A percentile compares a stretch with the other conserved stretches of the same genome.
Conservation (phyloP, 1,284 basidiomycete species). For the Golubevia pallescens region DNA sequence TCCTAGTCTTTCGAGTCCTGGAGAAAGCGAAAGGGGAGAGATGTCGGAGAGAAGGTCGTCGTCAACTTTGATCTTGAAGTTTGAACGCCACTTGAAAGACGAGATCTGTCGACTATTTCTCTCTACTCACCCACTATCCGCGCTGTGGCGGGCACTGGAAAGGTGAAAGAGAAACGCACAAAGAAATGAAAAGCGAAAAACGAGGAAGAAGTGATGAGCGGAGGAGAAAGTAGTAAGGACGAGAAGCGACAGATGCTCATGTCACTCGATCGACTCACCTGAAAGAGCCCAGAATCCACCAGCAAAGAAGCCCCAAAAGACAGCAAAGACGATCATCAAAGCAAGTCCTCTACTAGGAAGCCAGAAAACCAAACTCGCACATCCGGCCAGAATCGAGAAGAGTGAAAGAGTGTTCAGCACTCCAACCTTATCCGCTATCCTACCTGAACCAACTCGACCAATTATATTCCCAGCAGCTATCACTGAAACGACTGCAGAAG, state of each 20-base stretch:
- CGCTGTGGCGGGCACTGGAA: too few species aligned
- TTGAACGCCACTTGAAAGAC: too few species aligned
- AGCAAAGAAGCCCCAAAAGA: not conserved
- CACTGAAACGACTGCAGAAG: not conserved
- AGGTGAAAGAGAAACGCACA: too few species aligned
- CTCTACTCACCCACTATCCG: too few species aligned
- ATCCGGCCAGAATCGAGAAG: not conserved
- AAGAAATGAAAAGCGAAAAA: too few species aligned
- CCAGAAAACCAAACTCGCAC: not conserved
- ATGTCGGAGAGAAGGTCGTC: too few species aligned
- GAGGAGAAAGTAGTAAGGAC: too few species aligned
- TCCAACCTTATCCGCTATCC: not conserved
- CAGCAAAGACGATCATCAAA: not conserved
- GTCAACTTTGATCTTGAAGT: too few species aligned
- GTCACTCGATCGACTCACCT: too few species aligned
- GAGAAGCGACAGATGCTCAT: too few species aligned
- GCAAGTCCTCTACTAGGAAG: not conserved
- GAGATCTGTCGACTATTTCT: too few species aligned
- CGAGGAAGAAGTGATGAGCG: too few species aligned
- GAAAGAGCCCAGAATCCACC: not conserved
- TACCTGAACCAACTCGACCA: not conserved
- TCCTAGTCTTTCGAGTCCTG: not conserved
- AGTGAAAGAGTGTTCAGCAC: not conserved
- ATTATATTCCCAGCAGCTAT: not conserved
- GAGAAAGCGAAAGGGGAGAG: not conserved